These are phyloP conservation scores for Candida tibetensis DNA, from an alignment of 805 yeast genomes.

Conservation along the genomic window DNA sequence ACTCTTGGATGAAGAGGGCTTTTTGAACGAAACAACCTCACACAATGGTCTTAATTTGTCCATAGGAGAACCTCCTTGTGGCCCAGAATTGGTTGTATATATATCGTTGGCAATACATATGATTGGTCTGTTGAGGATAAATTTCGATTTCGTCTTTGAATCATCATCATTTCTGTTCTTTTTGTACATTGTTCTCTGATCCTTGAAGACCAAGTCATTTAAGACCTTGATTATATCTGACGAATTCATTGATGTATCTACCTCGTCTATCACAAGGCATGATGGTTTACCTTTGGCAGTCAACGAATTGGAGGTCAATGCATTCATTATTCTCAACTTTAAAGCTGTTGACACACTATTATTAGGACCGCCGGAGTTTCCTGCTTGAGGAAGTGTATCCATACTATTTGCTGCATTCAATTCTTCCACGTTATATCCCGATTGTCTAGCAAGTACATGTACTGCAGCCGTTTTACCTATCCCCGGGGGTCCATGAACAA, in stretches of 20 bases:
- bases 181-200: conserved; percentile 45
- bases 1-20: conserved; percentile 50
- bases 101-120: conserved; percentile 90
- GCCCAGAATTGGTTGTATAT: conserved; percentile 44
- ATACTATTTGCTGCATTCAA: conserved; percentile 66
- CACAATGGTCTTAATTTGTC: conserved; percentile 71
- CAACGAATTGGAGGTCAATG: conserved; percentile 55
- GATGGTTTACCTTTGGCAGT: conserved; percentile 72
- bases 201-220: conserved; percentile 65
- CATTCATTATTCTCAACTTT: conserved; percentile 44
- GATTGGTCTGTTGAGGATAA: conserved; percentile 70
- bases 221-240: conserved; percentile 37
- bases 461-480: conserved; percentile 89
- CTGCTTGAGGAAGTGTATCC: conserved; percentile 32
- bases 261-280: conserved; percentile 83
- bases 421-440: conserved; percentile 78
- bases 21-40: conserved; percentile 66
- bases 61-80: conserved; percentile 48
- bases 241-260: conserved; percentile 52
- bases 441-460: conserved; percentile 76
- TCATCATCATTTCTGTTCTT: conserved; percentile 1
- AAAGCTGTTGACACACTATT: conserved; percentile 28
- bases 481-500: conserved; percentile 92
- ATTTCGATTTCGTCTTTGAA: conserved; percentile 27
- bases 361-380: conserved; percentile 8